Percentiles rank a stretch among this genome's conserved stretches.
Evolutionary conservation across 345 rosid species (phyloP).

Genomic region (Luvunga scandens): DNA sequence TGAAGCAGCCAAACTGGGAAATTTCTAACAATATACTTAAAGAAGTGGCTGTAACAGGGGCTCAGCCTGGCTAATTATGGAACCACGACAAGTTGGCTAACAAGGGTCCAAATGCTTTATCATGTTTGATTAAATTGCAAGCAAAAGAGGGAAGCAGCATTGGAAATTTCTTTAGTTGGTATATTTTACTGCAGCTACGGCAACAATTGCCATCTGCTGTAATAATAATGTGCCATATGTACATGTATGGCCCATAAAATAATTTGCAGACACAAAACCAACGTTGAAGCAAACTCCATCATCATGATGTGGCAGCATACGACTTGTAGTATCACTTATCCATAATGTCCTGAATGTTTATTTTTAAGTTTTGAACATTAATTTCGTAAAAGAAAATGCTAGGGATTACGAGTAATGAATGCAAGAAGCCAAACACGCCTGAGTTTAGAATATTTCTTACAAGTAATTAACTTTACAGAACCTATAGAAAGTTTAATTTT

Average conservation of each 20-base stretch:
- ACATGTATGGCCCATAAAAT: neutral
- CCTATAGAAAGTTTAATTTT: neutral
- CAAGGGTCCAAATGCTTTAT: neutral
- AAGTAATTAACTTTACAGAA: neutral
- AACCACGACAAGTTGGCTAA: neutral
- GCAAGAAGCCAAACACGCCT: conserved; percentile 15
- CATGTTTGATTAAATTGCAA: conserved; percentile 26
- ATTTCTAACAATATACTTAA: neutral
- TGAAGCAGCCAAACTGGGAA: neutral
- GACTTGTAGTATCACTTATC: neutral
- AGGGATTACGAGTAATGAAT: conserved; percentile 3
- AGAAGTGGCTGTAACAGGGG: neutral
- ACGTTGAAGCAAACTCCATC: conserved; percentile 9
- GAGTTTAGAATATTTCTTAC: neutral
- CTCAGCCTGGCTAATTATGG: neutral
- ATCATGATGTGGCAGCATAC: conserved; percentile 20
- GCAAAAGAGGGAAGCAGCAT: conserved; percentile 14
- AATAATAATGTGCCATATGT: conserved; percentile 11
- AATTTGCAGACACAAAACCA: conserved; percentile 3
- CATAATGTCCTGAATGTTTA: neutral
- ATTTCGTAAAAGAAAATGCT: neutral
- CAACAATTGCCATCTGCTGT: neutral
- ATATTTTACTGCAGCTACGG: neutral
- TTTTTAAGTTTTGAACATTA: neutral
- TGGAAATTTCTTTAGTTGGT: neutral